Conservation (phyloP, 768 basidiomycete species). For the Lactifluus rugatus region DNA sequence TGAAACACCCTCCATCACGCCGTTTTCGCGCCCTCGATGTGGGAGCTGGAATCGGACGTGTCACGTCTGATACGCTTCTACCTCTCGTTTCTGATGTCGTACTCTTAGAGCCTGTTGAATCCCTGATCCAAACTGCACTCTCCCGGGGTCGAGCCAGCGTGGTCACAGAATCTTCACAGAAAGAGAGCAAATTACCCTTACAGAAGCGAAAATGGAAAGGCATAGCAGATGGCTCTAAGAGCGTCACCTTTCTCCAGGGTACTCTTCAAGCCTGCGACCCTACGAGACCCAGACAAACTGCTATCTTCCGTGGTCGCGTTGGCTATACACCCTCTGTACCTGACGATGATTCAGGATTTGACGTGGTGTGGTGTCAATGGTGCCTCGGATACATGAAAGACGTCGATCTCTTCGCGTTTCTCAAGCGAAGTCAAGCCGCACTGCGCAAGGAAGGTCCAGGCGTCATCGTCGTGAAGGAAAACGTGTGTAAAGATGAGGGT, state of each 20-base stretch:
- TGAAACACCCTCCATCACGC: slow-evolving; percentile 28
- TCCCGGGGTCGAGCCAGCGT: slow-evolving; percentile 27
- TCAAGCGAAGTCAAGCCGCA: slow-evolving; percentile 51
- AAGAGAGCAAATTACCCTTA: slow-evolving; percentile 7
- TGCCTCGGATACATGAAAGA: slow-evolving; percentile 84
- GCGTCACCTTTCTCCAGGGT: slow-evolving; percentile 70
- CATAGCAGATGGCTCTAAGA: slow-evolving; percentile 50
- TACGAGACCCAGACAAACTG: slow-evolving; percentile 33
- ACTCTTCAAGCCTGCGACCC: slow-evolving; percentile 82
- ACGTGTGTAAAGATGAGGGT: slow-evolving; percentile 58
- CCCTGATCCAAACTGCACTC: slow-evolving; percentile 70
- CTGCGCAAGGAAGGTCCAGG: slow-evolving; percentile 43
- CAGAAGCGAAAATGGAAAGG: slow-evolving; percentile 48
- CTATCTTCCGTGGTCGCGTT: slow-evolving; percentile 50
- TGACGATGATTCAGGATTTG: slow-evolving; percentile 52
- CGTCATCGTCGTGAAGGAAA: slow-evolving; percentile 87
- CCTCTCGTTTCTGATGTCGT: slow-evolving; percentile 81
- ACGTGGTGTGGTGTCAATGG: slow-evolving; percentile 97
- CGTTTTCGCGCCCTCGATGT: slow-evolving; percentile 79
- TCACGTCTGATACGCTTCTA: slow-evolving; percentile 82
- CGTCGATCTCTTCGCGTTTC: slow-evolving; percentile 65
- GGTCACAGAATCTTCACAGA: slow-evolving; percentile 24
- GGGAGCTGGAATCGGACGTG: slow-evolving; percentile 90
- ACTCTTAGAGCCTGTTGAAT: slow-evolving; percentile 77
- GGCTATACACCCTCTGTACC: slow-evolving; percentile 45